Conservation (phyloP, 176 grass and related monocot genomes). For the Chloris gayana region DNA sequence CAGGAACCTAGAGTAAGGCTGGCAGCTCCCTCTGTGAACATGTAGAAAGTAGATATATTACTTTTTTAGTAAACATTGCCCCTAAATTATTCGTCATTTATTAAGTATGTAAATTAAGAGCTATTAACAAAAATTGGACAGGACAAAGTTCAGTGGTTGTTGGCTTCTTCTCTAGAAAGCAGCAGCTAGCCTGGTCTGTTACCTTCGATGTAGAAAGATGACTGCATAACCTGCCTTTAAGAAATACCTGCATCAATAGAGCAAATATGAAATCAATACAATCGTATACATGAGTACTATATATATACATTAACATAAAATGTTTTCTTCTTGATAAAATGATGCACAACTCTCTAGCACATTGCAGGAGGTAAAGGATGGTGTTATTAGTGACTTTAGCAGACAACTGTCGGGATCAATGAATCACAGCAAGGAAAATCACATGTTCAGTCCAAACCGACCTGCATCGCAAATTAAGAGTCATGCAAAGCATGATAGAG, state of each 20-base stretch:
- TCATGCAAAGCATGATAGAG: conserved; percentile 14
- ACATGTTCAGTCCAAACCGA: conserved; percentile 9
- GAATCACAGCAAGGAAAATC: background rate
- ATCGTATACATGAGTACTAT: background rate
- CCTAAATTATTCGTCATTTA: background rate
- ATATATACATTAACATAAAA: conserved; percentile 4
- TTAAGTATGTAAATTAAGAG: background rate
- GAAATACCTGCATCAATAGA: conserved; percentile 62
- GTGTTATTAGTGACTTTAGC: background rate
- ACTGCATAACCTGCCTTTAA: conserved; percentile 88
- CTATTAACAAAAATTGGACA: conserved; percentile 13
- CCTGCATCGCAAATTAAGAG: background rate
- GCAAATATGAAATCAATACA: background rate
- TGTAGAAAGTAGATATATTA: conserved; percentile 1
- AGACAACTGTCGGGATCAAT: background rate
- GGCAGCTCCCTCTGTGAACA: conserved; percentile 71
- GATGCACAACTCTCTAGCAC: background rate
- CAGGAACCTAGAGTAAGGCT: conserved; percentile 85
- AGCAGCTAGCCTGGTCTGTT: background rate
- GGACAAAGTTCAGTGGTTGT: background rate
- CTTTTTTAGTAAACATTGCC: conserved; percentile 9
- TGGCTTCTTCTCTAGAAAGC: background rate
- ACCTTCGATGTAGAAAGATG: conserved; percentile 78
- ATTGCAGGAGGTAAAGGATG: background rate
- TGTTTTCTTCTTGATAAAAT: background rate